Percentiles rank a stretch among this genome's conserved stretches.
phyloP scores from a whole-genome alignment of 371 early-diverging fungal genomes.

The Chytridium lagenaria region DNA sequence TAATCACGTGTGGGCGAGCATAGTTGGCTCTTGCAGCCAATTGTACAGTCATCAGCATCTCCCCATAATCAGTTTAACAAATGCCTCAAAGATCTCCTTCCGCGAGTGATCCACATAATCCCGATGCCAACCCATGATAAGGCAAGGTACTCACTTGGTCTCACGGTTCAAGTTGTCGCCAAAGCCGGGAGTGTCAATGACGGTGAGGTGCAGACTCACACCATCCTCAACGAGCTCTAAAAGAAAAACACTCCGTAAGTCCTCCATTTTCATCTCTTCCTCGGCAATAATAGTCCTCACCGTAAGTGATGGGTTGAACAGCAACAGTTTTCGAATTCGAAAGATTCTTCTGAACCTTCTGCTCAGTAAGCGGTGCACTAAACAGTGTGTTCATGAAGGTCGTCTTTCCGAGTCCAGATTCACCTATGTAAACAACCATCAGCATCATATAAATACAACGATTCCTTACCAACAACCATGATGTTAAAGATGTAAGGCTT shows the following conservation, averaged over 20 bases:
- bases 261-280: background rate
- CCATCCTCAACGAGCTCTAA: conserved; percentile 57
- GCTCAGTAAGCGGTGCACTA: conserved; percentile 57
- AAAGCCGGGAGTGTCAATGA: conserved; percentile 63
- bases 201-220: conserved; percentile 60
- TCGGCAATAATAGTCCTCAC: conserved; percentile 23
- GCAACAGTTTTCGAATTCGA: conserved; percentile 51
- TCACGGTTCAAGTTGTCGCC: conserved; percentile 30
- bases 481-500: conserved; percentile 87
- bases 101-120: too few relatives aligned
- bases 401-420: conserved; percentile 66
- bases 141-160: too few relatives aligned
- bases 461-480: conserved; percentile 90
- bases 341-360: conserved; percentile 43
- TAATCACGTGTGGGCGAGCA: too few relatives aligned
- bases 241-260: too few relatives aligned
- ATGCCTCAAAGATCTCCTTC: too few relatives aligned
- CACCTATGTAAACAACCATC: conserved; percentile 35
- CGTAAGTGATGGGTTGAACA: conserved; percentile 52
- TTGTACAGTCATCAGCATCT: too few relatives aligned
- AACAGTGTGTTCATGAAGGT: conserved; percentile 73
- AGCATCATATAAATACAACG: too few relatives aligned
- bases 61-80: too few relatives aligned
- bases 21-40: too few relatives aligned
- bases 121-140: too few relatives aligned